Conservation (phyloP, 169 alveolate species). For the Miamiensis avidus region DNA sequence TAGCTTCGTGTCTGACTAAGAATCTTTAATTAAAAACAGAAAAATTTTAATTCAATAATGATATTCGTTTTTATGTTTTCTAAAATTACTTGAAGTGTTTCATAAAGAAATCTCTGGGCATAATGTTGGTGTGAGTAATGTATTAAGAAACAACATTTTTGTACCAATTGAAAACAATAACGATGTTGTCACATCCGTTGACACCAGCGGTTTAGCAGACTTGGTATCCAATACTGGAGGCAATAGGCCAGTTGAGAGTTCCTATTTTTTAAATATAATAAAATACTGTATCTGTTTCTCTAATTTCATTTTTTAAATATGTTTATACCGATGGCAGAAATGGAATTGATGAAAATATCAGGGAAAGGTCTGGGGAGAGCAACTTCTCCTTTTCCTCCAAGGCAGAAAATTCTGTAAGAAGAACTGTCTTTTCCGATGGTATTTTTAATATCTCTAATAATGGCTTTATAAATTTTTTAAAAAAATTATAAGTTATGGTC, state of each 20-base stretch:
- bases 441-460: constrained; percentile 62
- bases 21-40: constrained; percentile 16
- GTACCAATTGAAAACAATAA: constrained; percentile 57
- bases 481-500: too few relatives aligned
- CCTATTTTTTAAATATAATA: too few relatives aligned
- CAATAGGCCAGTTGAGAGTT: constrained; percentile 61
- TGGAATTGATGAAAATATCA: constrained; percentile 48
- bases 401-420: constrained; percentile 51
- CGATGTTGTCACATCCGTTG: constrained; percentile 48
- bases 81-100: constrained; percentile 40
- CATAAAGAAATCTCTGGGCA: constrained; percentile 56
- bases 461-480: neutral
- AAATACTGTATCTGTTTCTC: too few relatives aligned
- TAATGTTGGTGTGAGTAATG: constrained; percentile 54
- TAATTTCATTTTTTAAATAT: too few relatives aligned
- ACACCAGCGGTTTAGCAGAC: constrained; percentile 37
- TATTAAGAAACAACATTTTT: constrained; percentile 53
- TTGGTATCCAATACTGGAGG: constrained; percentile 55
- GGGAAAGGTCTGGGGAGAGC: constrained; percentile 79
- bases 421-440: constrained; percentile 45
- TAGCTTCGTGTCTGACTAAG: constrained; percentile 37
- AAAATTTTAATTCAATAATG: constrained; percentile 9
- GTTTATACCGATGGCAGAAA: constrained; percentile 38
- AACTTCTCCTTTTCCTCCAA: constrained; percentile 76
- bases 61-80: constrained; percentile 2